These are phyloP conservation scores for Fusarium cicatricum DNA, from an alignment of 2,329 filamentous ascomycete genomes.

Conservation along the genomic window DNA sequence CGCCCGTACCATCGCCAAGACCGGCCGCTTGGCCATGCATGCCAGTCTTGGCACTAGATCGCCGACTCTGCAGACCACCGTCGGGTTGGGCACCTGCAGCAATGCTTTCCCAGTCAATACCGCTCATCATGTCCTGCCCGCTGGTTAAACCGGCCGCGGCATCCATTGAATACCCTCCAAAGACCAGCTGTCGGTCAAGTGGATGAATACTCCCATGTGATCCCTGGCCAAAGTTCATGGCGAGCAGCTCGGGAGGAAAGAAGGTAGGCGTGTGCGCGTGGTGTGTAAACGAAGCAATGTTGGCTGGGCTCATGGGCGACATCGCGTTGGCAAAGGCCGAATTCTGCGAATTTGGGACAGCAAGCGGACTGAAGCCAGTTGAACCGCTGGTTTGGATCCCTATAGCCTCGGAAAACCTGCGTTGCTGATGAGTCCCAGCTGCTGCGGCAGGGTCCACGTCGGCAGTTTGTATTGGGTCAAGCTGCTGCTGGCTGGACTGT, in stretches of 20 bases:
- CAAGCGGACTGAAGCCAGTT: constrained; percentile 51
- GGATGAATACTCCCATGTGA: constrained; percentile 67
- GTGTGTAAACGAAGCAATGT: constrained; percentile 50
- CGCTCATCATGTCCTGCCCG: constrained; percentile 53
- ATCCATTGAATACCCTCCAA: constrained; percentile 72
- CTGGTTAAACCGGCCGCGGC: constrained; percentile 48
- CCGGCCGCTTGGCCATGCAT: constrained; percentile 42
- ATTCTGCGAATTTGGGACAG: constrained; percentile 52
- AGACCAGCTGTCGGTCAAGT: constrained; percentile 79
- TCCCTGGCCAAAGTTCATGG: constrained; percentile 59
- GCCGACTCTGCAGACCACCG: constrained; percentile 38
- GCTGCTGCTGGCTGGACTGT: constrained; percentile 29
- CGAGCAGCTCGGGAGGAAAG: constrained; percentile 63
- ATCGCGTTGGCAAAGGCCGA: constrained; percentile 57
- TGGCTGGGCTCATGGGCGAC: constrained; percentile 62
- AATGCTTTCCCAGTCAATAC: constrained; percentile 55
- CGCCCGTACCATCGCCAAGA: constrained; percentile 31
- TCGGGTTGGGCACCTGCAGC: constrained; percentile 44
- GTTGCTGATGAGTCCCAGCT: constrained; percentile 41
- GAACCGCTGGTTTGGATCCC: constrained; percentile 53
- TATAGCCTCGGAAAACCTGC: constrained; percentile 54
- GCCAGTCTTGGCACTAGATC: constrained; percentile 42
- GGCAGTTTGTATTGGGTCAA: constrained; percentile 30
- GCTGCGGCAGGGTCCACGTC: constrained; percentile 25
- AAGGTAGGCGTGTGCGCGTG: constrained; percentile 51